Base-by-base conservation (phyloP, 352 stramenopile species). In the Phytophthora nicotianae region DNA sequence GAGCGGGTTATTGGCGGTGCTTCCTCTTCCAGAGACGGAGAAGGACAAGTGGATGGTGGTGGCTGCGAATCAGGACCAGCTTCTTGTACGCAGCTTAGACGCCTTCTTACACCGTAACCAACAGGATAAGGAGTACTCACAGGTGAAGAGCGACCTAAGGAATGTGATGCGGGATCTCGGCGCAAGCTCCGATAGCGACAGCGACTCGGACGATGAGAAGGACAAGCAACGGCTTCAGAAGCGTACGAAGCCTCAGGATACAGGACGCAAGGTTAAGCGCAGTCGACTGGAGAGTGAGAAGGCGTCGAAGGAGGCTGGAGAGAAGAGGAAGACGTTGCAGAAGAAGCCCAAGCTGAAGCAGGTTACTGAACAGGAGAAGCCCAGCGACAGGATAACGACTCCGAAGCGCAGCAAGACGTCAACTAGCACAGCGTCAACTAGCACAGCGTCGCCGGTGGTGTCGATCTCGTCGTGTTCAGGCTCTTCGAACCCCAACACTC, bases 21-120 rank as follows among this genome's bases (percentile, higher is more conserved):
- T 93, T 8, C 86, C 83, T 27, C 64, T 90, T 1, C 74, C 79
- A 3, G 50, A 68, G 50, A 75, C 57, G 0, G 70, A 87, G 32
- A 81, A 83, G 54, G 81, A 90, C 55, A 72, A 84, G 27, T 95
- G 86, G 86, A 83, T 93, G 71, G 65, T 95, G 4, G 77, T 93
- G 3, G 81, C 84, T 2, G 86, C 83, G 0, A 95, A 93, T 45
- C 70, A 86, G 40, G 72, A 87, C 5, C 76, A 93, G 24, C 58
- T 95, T 5, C 83, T 89, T 16, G 86, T 91, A 14, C 80, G 79
- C 24, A 89, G 76, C 23, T 58, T 91, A 19, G 64, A 86, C 16
- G 72, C 85, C 0, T 95, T 92, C 54, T 59, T 92, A 38, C 68
- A 88, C 19, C 62, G 79, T 26, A 86, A 88, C 51, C 46, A 87